phyloP scores from a whole-genome alignment of 208 protist species.

The Acanthamoeba triangularis region DNA sequence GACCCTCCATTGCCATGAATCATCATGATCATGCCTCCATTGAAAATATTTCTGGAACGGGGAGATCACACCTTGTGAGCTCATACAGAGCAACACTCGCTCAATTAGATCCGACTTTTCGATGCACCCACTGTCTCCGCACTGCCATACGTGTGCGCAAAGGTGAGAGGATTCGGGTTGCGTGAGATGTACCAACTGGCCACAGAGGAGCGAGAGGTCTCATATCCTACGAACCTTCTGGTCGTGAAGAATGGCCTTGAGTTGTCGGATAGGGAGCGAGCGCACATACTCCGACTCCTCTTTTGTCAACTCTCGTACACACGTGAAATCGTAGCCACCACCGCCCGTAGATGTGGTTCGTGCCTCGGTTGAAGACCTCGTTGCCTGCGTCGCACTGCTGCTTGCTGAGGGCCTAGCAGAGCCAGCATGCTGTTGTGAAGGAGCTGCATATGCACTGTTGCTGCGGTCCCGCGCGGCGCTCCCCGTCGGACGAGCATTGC shows the following conservation, averaged over 20 bases:
- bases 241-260: conserved; percentile 12
- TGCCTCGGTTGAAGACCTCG: not conserved
- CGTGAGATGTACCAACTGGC: too few species aligned
- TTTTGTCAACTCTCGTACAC: not conserved
- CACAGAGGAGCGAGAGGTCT: not conserved
- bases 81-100: not conserved
- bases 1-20: too few species aligned
- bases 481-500: too few species aligned
- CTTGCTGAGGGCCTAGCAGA: not conserved
- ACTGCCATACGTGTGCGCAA: not conserved
- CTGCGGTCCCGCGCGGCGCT: too few species aligned
- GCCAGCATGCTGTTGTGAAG: too few species aligned
- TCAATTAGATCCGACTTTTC: conserved; percentile 13
- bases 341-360: not conserved
- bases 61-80: not conserved
- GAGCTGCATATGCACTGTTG: too few species aligned
- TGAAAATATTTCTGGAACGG: not conserved
- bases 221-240: not conserved
- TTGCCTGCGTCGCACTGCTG: not conserved
- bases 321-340: not conserved
- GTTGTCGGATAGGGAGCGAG: not conserved
- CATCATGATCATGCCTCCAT: too few species aligned
- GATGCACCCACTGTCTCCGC: not conserved
- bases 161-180: not conserved
- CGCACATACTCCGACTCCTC: not conserved